A percentile compares a stretch with the other conserved stretches of the same genome.
phyloP scores from a whole-genome alignment of 176 grass and related monocot species.

The Oryza coarctata region DNA sequence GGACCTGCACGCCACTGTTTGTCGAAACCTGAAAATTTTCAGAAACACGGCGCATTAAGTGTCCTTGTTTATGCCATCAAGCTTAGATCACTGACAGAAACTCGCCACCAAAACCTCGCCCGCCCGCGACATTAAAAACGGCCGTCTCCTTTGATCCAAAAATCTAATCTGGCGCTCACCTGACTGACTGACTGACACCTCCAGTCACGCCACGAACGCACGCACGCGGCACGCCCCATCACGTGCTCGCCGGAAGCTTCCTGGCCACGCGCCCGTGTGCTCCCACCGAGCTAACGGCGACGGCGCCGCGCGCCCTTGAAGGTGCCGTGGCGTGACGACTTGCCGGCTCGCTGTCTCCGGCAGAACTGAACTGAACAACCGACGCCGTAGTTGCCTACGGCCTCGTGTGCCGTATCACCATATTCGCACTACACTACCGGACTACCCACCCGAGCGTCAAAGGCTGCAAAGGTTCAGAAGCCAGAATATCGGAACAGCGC shows the following conservation, averaged over 20 bases:
- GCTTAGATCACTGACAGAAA: constrained; percentile 3
- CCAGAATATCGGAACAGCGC: background rate
- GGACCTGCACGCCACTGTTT: background rate
- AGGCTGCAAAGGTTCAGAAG: background rate
- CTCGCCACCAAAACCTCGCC: background rate
- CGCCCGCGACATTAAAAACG: background rate
- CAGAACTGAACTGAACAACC: background rate
- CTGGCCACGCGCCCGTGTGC: background rate
- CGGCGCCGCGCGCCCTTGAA: background rate
- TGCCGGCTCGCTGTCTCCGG: background rate
- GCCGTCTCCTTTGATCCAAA: background rate
- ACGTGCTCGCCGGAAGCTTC: background rate
- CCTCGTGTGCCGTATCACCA: too few relatives aligned
- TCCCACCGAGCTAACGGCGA: background rate
- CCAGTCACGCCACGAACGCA: background rate
- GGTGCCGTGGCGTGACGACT: background rate
- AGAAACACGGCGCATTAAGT: background rate
- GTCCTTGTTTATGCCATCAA: background rate
- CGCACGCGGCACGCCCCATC: too few relatives aligned
- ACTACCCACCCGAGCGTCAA: too few relatives aligned
- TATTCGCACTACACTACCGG: too few relatives aligned
- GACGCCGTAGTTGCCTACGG: too few relatives aligned
- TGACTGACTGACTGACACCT: background rate
- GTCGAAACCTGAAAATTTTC: background rate
- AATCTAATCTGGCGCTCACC: background rate